A percentile compares a stretch with the other conserved stretches of the same genome.
phyloP scores from a whole-genome alignment of 1,139 yeast species.

The Candida tropicalis region DNA sequence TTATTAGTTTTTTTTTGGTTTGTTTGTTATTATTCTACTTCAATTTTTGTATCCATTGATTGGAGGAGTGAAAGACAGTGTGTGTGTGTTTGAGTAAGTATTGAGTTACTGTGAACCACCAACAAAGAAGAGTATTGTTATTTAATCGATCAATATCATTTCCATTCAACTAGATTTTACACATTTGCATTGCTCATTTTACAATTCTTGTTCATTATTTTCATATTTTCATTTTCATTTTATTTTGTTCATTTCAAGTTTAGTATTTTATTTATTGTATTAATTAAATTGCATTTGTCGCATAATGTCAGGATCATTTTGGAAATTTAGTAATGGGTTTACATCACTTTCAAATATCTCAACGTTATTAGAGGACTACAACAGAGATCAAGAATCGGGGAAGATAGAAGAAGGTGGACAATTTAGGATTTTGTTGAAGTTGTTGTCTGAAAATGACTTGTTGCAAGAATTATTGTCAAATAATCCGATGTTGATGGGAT shows the following conservation, averaged over 20 bases:
- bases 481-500: constrained; percentile 79
- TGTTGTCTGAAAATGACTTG: constrained; percentile 84
- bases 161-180: not conserved
- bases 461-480: constrained; percentile 83
- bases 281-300: constrained; percentile 4
- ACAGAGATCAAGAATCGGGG: constrained; percentile 30
- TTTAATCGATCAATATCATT: too few species aligned
- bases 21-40: too few species aligned
- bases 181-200: constrained; percentile 3
- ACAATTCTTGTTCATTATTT: not conserved
- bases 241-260: not conserved
- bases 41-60: too few species aligned
- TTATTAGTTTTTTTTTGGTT: too few species aligned
- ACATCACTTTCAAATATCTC: constrained; percentile 75
- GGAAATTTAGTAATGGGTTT: constrained; percentile 90
- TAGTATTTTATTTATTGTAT: constrained; percentile 2
- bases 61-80: too few species aligned
- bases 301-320: constrained; percentile 76
- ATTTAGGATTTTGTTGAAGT: constrained; percentile 54
- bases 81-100: too few species aligned
- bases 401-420: constrained; percentile 14
- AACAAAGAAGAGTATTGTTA: too few species aligned
- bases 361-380: constrained; percentile 64
- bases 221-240: not conserved
- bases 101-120: too few species aligned